A percentile compares a stretch with the other conserved stretches of the same genome.
Evolutionary conservation across 2,329 filamentous ascomycete species (phyloP).

Genomic region (Paecilomyces variotii): DNA sequence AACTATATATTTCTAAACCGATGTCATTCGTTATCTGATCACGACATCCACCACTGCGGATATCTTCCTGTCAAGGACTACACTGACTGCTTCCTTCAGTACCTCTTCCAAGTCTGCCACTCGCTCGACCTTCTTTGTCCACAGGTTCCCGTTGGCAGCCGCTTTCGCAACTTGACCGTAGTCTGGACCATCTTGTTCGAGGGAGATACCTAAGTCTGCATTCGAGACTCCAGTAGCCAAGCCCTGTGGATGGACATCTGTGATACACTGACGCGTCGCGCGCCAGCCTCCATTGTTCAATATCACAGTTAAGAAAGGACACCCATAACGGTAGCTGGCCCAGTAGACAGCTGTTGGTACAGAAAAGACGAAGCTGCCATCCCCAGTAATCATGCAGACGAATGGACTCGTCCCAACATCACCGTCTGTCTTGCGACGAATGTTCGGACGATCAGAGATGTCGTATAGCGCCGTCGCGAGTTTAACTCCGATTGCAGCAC

Average conservation of each 20-base stretch:
- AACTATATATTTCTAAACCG: neutral
- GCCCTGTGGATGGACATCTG: conserved; percentile 13
- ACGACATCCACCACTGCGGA: conserved; percentile 14
- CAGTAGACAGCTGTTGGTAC: conserved; percentile 59
- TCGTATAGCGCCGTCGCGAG: conserved; percentile 50
- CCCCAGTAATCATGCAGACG: conserved; percentile 55
- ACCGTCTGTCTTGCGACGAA: conserved; percentile 2
- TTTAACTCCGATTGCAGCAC: conserved; percentile 65
- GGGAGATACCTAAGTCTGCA: conserved; percentile 12
- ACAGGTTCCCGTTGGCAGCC: conserved; percentile 13
- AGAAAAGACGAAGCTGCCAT: conserved; percentile 58
- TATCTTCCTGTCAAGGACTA: conserved; percentile 8
- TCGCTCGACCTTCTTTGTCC: conserved; percentile 10
- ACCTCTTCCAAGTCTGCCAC: conserved; percentile 9
- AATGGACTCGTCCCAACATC: conserved; percentile 37
- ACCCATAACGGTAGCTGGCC: conserved; percentile 56
- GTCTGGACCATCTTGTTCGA: conserved; percentile 12
- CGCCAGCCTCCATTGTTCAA: conserved; percentile 64
- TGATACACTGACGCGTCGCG: conserved; percentile 34
- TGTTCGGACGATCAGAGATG: conserved; percentile 15
- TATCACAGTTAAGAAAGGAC: conserved; percentile 57
- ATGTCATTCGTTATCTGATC: conserved; percentile 4
- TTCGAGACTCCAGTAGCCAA: conserved; percentile 8
- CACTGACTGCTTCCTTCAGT: conserved; percentile 7
- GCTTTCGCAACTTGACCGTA: conserved; percentile 14